These are phyloP conservation scores for rapeseed (Brassica napus) DNA, from an alignment of 345 rosid species.

Conservation along the genomic window DNA sequence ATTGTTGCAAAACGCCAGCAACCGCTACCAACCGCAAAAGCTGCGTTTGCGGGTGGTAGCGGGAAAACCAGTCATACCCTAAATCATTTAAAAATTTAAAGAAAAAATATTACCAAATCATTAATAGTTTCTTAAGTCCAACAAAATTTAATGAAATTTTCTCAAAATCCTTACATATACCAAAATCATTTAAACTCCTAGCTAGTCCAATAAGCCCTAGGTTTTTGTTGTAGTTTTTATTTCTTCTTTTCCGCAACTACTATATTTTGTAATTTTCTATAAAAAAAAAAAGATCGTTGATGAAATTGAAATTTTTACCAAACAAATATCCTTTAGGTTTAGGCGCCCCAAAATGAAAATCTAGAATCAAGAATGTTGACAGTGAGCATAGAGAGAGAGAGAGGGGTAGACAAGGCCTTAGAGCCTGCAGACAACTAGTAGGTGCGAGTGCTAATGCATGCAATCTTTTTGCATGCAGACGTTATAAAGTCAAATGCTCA, in stretches of 20 bases:
- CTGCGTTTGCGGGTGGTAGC: too few relatives aligned
- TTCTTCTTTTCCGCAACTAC: too few relatives aligned
- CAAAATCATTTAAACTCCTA: not conserved
- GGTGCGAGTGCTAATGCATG: constrained; percentile 45
- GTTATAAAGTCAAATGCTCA: constrained; percentile 41
- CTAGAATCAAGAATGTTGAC: constrained; percentile 33
- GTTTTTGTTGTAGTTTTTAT: too few relatives aligned
- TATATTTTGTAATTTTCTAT: too few relatives aligned
- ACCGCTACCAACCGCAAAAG: too few relatives aligned
- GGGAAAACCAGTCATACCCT: too few relatives aligned
- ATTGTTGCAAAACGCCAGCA: too few relatives aligned
- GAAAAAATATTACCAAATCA: not conserved
- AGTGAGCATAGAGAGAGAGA: constrained; percentile 18
- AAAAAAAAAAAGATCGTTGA: too few relatives aligned
- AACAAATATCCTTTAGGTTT: not conserved
- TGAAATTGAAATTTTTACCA: too few relatives aligned
- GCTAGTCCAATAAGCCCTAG: not conserved
- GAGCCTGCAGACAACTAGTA: constrained; percentile 39
- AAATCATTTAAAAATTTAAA: too few relatives aligned
- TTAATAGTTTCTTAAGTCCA: not conserved
- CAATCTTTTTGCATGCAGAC: constrained; percentile 40
- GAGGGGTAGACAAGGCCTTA: constrained; percentile 16
- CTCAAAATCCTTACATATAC: not conserved
- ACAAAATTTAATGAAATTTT: not conserved
- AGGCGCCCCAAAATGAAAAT: not conserved